phyloP scores from a whole-genome alignment of 176 grass and related monocot species.

The Poa annua region DNA sequence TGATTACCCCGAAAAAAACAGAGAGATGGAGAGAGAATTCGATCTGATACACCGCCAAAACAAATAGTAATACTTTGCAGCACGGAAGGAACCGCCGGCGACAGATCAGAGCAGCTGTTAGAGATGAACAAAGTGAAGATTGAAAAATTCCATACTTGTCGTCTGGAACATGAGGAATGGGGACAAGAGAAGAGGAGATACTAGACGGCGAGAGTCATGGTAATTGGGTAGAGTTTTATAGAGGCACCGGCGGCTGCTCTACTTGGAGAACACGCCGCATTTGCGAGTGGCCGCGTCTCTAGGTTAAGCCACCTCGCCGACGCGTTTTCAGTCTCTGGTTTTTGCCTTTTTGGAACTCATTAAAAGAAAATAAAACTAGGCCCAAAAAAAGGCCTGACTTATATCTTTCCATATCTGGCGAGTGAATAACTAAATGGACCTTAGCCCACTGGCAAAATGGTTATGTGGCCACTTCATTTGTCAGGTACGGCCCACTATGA shows the following conservation, averaged over 20 bases:
- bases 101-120: not conserved
- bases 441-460: too few relatives aligned
- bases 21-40: too few relatives aligned
- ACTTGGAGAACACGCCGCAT: not conserved
- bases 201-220: not conserved
- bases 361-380: too few relatives aligned
- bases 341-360: too few relatives aligned
- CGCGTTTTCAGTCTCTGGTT: not conserved
- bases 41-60: not conserved
- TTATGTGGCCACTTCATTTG: too few relatives aligned
- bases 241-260: conserved; percentile 18
- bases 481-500: too few relatives aligned
- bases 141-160: not conserved
- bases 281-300: not conserved
- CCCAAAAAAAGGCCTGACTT: too few relatives aligned
- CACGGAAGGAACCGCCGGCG: too few relatives aligned
- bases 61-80: not conserved
- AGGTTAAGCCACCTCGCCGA: conserved; percentile 9
- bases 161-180: not conserved
- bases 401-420: too few relatives aligned
- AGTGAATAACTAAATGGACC: too few relatives aligned
- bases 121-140: not conserved
- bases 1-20: too few relatives aligned
- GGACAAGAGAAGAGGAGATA: too few relatives aligned
- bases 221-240: conserved; percentile 25